Evolutionary conservation across 331 rosid species (phyloP), one percentile per base, ranked within the genome.

Genomic region (Rosa hybrid): DNA sequence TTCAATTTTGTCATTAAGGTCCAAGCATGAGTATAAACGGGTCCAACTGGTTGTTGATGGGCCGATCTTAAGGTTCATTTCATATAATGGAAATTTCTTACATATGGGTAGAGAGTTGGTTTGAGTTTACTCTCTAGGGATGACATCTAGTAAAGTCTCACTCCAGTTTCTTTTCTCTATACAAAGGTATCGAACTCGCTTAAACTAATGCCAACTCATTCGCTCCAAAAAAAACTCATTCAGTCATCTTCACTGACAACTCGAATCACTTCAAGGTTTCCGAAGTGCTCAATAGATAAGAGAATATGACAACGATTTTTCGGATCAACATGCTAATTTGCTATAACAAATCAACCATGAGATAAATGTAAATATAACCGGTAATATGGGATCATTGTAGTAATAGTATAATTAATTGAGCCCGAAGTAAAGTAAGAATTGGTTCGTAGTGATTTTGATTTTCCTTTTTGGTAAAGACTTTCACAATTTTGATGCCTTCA

Each of bases 401-500:
- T 18, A 56, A 56, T 18, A 20, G 62, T 18, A 20, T 54, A 3
- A n/a, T 60, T 60, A 27, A 60, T 23, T 3, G 67, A 62, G 3
- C 41, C 68, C 6, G 18, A 62, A 34, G 45, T 7, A 65, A 14
- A 16, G n/a, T 0, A 6, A 12, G 45, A 65, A 27, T 16, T 2
- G 9, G 45, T 30, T 34, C n/a, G 7, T 65, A 13, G 41, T 65
- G 45, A 62, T 65, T 65, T 64, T 64, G 70, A 59, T 65, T 34
- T 65, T 34, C 20, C 17, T 30, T 25, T 63, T 6, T 27, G 69
- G 42, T 27, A 27, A 27, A 63, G 38, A 75, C 62, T n/a, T 25
- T 42, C 23, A 45, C 9, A 53, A 76, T 8, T 60, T 60, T 59
- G 59, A 76, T 72, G 59, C 63, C 77, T 17, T 30, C 45, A 68